A percentile compares a stretch with the other conserved stretches of the same genome.
Conservation (phyloP, 2,329 filamentous ascomycete species). For the Penicillium psychrosexuale region DNA sequence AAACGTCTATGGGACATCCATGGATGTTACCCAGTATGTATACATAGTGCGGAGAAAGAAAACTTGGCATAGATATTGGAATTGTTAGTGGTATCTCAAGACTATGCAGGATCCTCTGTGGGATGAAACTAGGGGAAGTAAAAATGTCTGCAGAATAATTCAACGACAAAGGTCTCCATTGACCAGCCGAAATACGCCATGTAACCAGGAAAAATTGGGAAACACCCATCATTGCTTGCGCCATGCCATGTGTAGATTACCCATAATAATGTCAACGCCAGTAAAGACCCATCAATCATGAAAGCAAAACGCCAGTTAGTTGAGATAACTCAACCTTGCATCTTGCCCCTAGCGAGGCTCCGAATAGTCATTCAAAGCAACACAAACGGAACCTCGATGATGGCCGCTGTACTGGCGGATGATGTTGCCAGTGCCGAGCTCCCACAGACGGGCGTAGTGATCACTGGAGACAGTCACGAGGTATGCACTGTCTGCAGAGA, state of each 20-base stretch:
- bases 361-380: slow-evolving; percentile 82
- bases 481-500: slow-evolving; percentile 89
- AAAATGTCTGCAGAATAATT: background rate
- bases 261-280: slow-evolving; percentile 2
- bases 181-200: background rate
- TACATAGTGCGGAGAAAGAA: background rate
- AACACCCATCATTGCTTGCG: background rate
- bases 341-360: slow-evolving; percentile 37
- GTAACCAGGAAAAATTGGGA: background rate
- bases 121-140: background rate
- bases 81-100: background rate
- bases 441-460: slow-evolving; percentile 90
- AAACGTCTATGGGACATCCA: background rate
- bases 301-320: background rate
- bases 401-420: slow-evolving; percentile 96
- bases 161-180: background rate
- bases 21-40: background rate
- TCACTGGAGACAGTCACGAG: slow-evolving; percentile 90
- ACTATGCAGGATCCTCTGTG: background rate
- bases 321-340: background rate
- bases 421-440: slow-evolving; percentile 78
- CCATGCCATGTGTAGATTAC: slow-evolving; percentile 12
- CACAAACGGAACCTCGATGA: slow-evolving; percentile 85
- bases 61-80: background rate
- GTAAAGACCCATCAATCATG: background rate